These are phyloP conservation scores for Suillus americanus DNA, from an alignment of 768 basidiomycete genomes.

Conservation along the genomic window DNA sequence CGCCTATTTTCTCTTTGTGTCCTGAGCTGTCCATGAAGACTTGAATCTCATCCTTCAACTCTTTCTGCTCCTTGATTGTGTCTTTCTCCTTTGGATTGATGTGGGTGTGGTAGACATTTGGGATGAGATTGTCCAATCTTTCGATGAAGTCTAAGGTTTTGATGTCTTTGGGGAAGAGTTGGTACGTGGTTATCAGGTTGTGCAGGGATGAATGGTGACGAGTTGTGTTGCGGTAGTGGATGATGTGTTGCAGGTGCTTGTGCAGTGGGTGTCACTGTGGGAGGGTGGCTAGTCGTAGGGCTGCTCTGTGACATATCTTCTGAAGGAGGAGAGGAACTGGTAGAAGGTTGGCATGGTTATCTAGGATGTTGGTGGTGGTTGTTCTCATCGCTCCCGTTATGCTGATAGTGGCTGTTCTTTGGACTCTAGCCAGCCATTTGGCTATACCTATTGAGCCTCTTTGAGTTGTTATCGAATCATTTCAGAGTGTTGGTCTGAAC, in stretches of 20 bases:
- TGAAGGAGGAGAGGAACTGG: constrained; percentile 10
- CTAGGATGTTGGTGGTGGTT: constrained; percentile 8
- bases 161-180: too few relatives aligned
- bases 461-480: neutral
- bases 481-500: neutral
- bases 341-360: constrained; percentile 3
- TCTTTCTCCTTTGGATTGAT: too few relatives aligned
- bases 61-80: too few relatives aligned
- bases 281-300: constrained; percentile 8
- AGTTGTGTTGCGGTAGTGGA: neutral
- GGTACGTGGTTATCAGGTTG: too few relatives aligned
- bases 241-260: accelerated
- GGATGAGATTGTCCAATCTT: too few relatives aligned
- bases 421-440: constrained; percentile 3
- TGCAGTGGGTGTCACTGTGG: constrained; percentile 12
- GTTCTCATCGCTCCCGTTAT: constrained; percentile 6
- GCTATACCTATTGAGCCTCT: constrained; percentile 1
- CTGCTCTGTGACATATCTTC: neutral
- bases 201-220: constrained; percentile 14
- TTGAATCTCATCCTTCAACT: too few relatives aligned
- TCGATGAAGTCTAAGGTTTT: too few relatives aligned
- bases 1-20: too few relatives aligned
- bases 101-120: too few relatives aligned
- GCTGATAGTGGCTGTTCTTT: constrained; percentile 13
- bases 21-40: too few relatives aligned